phyloP scores from a whole-genome alignment of 2,329 filamentous ascomycete species.

The Alternaria sp. region DNA sequence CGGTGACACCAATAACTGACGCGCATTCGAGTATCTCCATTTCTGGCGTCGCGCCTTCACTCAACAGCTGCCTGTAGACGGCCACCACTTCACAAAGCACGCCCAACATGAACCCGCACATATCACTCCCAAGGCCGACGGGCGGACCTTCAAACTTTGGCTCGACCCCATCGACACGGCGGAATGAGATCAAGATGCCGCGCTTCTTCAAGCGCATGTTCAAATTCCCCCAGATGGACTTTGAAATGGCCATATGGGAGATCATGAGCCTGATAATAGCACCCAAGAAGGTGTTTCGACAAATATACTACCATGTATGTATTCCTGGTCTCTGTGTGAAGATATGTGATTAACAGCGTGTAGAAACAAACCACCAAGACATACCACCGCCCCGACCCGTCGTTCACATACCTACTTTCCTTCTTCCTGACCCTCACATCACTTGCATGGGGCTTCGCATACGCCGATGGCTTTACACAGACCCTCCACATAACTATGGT shows the following conservation, averaged over 20 bases:
- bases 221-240: slow-evolving; percentile 77
- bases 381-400: slow-evolving; percentile 72
- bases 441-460: slow-evolving; percentile 65
- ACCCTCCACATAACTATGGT: slow-evolving; percentile 55
- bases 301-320: slow-evolving; percentile 71
- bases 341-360: neutral
- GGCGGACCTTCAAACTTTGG: slow-evolving; percentile 61
- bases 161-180: slow-evolving; percentile 55
- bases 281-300: slow-evolving; percentile 73
- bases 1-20: slow-evolving; percentile 9
- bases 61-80: neutral
- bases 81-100: slow-evolving; percentile 3
- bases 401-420: slow-evolving; percentile 72
- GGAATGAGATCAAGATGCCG: slow-evolving; percentile 65
- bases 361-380: slow-evolving; percentile 70
- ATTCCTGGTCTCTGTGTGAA: neutral
- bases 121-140: slow-evolving; percentile 65
- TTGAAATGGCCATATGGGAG: slow-evolving; percentile 76
- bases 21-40: neutral
- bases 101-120: slow-evolving; percentile 63
- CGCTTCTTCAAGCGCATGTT: slow-evolving; percentile 72
- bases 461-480: slow-evolving; percentile 53
- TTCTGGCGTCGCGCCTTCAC: neutral
- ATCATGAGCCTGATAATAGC: slow-evolving; percentile 72
- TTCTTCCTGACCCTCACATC: slow-evolving; percentile 65